phyloP scores from a whole-genome alignment of 2,329 filamentous ascomycete species.

The Cyanodermella asteris region DNA sequence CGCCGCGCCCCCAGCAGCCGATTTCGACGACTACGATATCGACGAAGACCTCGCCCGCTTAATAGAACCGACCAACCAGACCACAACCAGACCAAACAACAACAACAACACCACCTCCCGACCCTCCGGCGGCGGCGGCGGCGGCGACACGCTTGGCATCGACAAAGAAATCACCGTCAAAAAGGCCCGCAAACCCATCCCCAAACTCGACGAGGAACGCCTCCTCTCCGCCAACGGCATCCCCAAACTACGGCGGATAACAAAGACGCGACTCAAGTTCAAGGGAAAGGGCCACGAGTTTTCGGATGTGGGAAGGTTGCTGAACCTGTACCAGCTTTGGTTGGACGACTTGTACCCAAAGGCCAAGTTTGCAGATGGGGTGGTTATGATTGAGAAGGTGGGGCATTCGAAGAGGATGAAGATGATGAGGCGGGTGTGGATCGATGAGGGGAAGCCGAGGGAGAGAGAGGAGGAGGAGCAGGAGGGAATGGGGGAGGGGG shows the following conservation, averaged over 20 bases:
- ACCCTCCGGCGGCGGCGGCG: constrained; percentile 16
- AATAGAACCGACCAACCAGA: too few species aligned
- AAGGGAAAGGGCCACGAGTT: constrained; percentile 95
- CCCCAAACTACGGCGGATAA: constrained; percentile 52
- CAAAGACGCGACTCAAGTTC: constrained; percentile 48
- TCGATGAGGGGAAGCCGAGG: constrained; percentile 40
- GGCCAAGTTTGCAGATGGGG: constrained; percentile 35
- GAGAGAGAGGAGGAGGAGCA: background rate
- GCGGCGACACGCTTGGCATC: constrained; percentile 45
- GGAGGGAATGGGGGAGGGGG: background rate
- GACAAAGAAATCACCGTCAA: constrained; percentile 69
- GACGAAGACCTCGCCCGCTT: too few species aligned
- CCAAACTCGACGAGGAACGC: constrained; percentile 73
- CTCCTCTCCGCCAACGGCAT: constrained; percentile 70
- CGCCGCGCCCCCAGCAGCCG: too few species aligned
- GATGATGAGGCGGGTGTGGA: constrained; percentile 58
- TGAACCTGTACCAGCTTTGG: constrained; percentile 90
- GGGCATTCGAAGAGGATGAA: constrained; percentile 51
- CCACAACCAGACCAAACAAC: too few species aligned
- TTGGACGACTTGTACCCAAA: constrained; percentile 71
- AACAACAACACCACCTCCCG: too few species aligned
- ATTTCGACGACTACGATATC: too few species aligned
- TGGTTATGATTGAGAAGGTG: constrained; percentile 43
- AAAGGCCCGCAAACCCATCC: constrained; percentile 53
- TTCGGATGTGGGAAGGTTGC: constrained; percentile 56